Evolutionary conservation across 2,329 filamentous ascomycete genomes (phyloP).

Genomic region (Paraphaeosphaeria minitans): DNA sequence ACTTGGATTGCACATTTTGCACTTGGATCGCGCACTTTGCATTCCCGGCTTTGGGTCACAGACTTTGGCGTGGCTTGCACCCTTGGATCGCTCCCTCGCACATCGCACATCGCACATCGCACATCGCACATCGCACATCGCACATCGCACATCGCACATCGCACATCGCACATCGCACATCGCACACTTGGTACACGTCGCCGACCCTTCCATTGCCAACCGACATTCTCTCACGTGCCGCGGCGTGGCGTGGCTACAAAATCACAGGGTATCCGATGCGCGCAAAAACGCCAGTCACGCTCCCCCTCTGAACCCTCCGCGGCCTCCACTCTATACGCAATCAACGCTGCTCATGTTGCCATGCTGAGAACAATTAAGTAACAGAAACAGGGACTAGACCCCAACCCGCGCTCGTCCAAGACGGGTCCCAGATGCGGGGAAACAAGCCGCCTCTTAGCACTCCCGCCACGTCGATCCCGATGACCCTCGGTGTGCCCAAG

Average conservation of each 20-base stretch:
- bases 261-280: conserved; percentile 42
- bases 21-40: no score
- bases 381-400: conserved; percentile 38
- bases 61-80: no score
- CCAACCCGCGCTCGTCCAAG: conserved; percentile 4
- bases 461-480: conserved; percentile 32
- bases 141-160: no score
- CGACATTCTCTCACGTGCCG: neutral
- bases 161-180: no score
- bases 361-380: conserved; percentile 33
- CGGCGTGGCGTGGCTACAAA: conserved; percentile 24
- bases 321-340: conserved; percentile 16
- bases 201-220: neutral
- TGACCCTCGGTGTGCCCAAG: conserved; percentile 19
- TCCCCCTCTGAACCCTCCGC: conserved; percentile 14
- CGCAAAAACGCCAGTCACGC: conserved; percentile 44
- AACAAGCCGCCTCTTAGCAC: conserved; percentile 39
- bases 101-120: no score
- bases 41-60: conserved; percentile 11
- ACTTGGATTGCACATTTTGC: no score
- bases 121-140: no score
- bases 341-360: conserved; percentile 17
- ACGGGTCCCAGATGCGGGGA: conserved; percentile 43
- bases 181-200: neutral
- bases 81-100: no score